phyloP scores from a whole-genome alignment of 805 yeast species.

The Wickerhamomyces tratensis region DNA sequence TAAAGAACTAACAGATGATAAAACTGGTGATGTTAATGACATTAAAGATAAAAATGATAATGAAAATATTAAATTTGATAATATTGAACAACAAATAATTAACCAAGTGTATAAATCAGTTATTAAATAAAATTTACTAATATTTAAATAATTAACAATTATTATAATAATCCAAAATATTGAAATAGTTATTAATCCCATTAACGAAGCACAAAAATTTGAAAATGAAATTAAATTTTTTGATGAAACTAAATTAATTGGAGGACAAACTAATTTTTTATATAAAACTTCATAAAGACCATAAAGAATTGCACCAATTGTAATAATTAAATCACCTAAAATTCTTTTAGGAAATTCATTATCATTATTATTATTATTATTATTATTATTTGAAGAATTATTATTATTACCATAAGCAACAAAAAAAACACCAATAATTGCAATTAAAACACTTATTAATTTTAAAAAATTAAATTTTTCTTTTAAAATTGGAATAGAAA shows the following conservation, averaged over 20 bases:
- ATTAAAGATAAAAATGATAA: slow-evolving; percentile 66
- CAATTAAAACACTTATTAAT: slow-evolving; percentile 56
- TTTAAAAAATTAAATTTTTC: slow-evolving; percentile 60
- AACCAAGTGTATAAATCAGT: slow-evolving; percentile 28
- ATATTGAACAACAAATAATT: slow-evolving; percentile 40
- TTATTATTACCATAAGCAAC: slow-evolving; percentile 53
- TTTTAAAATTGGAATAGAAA: slow-evolving; percentile 64
- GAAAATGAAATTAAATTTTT: slow-evolving; percentile 76
- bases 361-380: slow-evolving; percentile 6
- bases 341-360: slow-evolving; percentile 45
- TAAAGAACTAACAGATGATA: slow-evolving; percentile 60
- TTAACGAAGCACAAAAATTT: slow-evolving; percentile 57
- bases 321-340: slow-evolving; percentile 62
- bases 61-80: slow-evolving; percentile 59
- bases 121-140: slow-evolving; percentile 51
- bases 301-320: slow-evolving; percentile 65
- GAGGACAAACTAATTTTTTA: slow-evolving; percentile 69
- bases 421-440: slow-evolving; percentile 64
- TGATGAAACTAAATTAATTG: slow-evolving; percentile 46
- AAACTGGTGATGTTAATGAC: slow-evolving; percentile 80
- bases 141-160: slow-evolving; percentile 39
- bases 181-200: slow-evolving; percentile 49
- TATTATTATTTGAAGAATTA: slow-evolving; percentile 7
- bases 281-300: slow-evolving; percentile 81
- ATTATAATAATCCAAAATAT: slow-evolving; percentile 40